Evolutionary conservation across 352 stramenopile species (phyloP).

Genomic region (Halophytophthora polymorphica): DNA sequence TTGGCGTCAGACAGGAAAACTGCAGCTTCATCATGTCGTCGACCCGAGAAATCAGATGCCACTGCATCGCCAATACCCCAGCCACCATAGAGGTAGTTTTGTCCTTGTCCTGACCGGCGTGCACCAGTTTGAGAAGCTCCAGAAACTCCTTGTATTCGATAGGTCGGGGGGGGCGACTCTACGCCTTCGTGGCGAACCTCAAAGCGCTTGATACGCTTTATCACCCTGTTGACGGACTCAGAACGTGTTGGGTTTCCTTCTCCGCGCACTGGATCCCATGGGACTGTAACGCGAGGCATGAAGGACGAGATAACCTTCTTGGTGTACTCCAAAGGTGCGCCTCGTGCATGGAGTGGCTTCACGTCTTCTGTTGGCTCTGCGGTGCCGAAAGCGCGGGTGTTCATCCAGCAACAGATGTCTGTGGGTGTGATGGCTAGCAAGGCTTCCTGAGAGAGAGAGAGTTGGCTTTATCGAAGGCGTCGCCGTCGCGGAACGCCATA

Average conservation of each 20-base stretch:
- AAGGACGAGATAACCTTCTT: constrained; percentile 20
- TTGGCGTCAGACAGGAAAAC: constrained; percentile 2
- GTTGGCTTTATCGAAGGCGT: not conserved
- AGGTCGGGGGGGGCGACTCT: not conserved
- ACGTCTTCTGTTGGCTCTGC: constrained; percentile 5
- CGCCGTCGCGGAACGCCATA: constrained; percentile 7
- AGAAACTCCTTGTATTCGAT: constrained; percentile 17
- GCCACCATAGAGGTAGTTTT: not conserved
- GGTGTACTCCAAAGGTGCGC: constrained; percentile 3
- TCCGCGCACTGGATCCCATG: constrained; percentile 7
- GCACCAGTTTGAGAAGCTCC: constrained; percentile 8
- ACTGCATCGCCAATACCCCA: constrained; percentile 13
- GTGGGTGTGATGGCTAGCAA: not conserved
- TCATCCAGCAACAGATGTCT: constrained; percentile 8
- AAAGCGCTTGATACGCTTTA: constrained; percentile 14
- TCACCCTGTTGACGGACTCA: constrained; percentile 14
- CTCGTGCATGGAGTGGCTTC: not conserved
- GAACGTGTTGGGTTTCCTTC: constrained; percentile 15
- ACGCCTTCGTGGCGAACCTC: constrained; percentile 14
- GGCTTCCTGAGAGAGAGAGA: not conserved
- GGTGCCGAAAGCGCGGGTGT: not conserved
- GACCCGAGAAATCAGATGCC: constrained; percentile 14
- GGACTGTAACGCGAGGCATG: constrained; percentile 8
- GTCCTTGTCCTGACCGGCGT: not conserved
- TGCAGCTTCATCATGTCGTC: constrained; percentile 29